A percentile compares a stretch with the other conserved stretches of the same genome.
Evolutionary conservation across 768 basidiomycete genomes (phyloP).

Genomic region (Austroboletus eburneus): DNA sequence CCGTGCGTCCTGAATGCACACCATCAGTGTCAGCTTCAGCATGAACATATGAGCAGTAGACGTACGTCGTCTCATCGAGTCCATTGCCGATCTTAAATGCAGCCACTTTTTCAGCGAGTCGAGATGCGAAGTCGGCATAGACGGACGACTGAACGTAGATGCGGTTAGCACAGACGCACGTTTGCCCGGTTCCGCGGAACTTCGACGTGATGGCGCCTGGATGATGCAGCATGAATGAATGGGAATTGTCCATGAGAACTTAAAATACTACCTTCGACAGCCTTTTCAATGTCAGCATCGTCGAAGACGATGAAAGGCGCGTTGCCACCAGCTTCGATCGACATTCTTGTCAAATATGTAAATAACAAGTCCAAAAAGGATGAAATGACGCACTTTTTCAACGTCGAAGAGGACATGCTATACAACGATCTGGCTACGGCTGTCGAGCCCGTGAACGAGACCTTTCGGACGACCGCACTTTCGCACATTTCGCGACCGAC

Average conservation of each 20-base stretch:
- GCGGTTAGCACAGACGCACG: slow-evolving; percentile 84
- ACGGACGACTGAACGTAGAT: slow-evolving; percentile 90
- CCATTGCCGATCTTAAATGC: slow-evolving; percentile 88
- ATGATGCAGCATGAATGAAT: slow-evolving; percentile 2
- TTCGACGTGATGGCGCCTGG: slow-evolving; percentile 71
- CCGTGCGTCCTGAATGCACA: slow-evolving; percentile 71
- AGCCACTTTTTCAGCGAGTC: slow-evolving; percentile 78
- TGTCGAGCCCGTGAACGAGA: slow-evolving; percentile 90
- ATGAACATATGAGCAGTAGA: background rate
- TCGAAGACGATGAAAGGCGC: slow-evolving; percentile 97
- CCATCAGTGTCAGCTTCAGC: background rate
- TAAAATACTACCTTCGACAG: slow-evolving; percentile 63
- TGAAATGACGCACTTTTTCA: slow-evolving; percentile 65
- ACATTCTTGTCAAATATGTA: slow-evolving; percentile 38
- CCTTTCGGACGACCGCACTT: slow-evolving; percentile 79
- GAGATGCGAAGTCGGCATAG: slow-evolving; percentile 89
- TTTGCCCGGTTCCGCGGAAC: slow-evolving; percentile 79
- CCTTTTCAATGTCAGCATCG: slow-evolving; percentile 90
- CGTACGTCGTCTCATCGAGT: slow-evolving; percentile 70
- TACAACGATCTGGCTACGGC: slow-evolving; percentile 74
- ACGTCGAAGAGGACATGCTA: slow-evolving; percentile 64
- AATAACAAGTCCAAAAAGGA: background rate
- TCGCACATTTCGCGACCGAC: slow-evolving; percentile 95
- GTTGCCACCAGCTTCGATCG: slow-evolving; percentile 91
- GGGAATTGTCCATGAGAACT: background rate